These are phyloP conservation scores for Mortierella hygrophila DNA, from an alignment of 192 early-diverging fungal genomes.

Conservation along the genomic window DNA sequence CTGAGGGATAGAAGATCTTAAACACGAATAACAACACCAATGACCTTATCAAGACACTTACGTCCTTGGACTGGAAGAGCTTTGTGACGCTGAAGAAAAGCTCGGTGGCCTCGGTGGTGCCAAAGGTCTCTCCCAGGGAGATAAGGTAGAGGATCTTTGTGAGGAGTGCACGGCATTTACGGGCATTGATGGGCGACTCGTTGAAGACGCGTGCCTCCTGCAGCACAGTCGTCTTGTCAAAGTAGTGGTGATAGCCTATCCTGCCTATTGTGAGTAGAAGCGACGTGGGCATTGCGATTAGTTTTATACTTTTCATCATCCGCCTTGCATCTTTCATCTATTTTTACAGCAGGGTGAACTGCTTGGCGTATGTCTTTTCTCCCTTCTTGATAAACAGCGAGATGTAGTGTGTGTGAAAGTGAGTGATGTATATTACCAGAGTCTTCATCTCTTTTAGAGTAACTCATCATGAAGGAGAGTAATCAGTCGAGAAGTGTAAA, in stretches of 20 bases:
- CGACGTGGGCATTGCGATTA: background rate
- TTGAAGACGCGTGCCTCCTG: slow-evolving; percentile 98
- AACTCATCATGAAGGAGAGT: slow-evolving; percentile 63
- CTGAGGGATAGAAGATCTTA: background rate
- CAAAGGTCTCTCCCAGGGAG: slow-evolving; percentile 89
- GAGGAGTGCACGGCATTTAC: slow-evolving; percentile 92
- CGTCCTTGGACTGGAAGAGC: slow-evolving; percentile 96
- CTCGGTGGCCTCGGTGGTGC: slow-evolving; percentile 96
- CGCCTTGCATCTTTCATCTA: background rate
- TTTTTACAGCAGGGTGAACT: background rate
- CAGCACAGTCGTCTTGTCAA: slow-evolving; percentile 93
- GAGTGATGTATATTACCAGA: slow-evolving; percentile 58
- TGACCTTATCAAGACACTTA: slow-evolving; percentile 49
- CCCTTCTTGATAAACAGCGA: background rate
- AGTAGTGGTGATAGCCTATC: slow-evolving; percentile 84
- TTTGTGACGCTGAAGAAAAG: slow-evolving; percentile 98
- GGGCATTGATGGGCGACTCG: slow-evolving; percentile 93
- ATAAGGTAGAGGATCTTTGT: slow-evolving; percentile 96
- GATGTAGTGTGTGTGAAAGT: background rate
- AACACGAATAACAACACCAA: background rate
- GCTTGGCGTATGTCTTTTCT: background rate
- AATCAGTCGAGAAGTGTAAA: slow-evolving; percentile 8
- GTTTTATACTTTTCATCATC: slow-evolving; percentile 3
- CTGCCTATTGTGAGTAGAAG: slow-evolving; percentile 64
- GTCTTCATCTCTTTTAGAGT: slow-evolving; percentile 78